Evolutionary conservation across 2,329 filamentous ascomycete species (phyloP).

Genomic region (Parafenestella ontariensis): DNA sequence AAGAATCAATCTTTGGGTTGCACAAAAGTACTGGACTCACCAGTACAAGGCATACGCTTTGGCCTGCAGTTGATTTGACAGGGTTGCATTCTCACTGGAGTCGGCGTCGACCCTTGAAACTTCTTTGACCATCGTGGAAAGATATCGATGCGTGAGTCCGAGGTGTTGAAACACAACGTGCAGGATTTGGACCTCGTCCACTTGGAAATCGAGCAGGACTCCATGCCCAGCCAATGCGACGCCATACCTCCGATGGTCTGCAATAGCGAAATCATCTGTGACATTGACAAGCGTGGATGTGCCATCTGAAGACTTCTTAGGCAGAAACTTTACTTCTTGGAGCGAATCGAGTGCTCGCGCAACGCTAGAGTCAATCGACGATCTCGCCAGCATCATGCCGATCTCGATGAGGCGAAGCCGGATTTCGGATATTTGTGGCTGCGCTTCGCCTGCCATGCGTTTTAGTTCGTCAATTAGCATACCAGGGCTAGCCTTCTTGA

Average conservation of each 20-base stretch:
- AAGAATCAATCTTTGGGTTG: background rate
- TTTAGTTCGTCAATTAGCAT: conserved; percentile 25
- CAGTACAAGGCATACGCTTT: conserved; percentile 31
- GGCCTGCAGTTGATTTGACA: conserved; percentile 9
- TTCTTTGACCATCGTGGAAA: conserved; percentile 22
- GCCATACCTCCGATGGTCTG: conserved; percentile 22
- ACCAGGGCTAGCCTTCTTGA: conserved; percentile 18
- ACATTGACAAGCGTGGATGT: conserved; percentile 8
- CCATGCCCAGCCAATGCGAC: conserved; percentile 7
- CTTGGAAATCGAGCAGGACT: conserved; percentile 22
- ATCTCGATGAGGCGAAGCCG: conserved; percentile 14
- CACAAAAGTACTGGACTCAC: conserved; percentile 12
- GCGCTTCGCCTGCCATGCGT: conserved; percentile 7
- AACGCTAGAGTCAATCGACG: conserved; percentile 2
- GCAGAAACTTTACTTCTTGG: conserved; percentile 19
- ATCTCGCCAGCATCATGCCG: conserved; percentile 19
- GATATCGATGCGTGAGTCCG: conserved; percentile 15
- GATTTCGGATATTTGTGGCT: conserved; percentile 14
- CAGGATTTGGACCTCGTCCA: conserved; percentile 21
- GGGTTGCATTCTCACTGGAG: background rate
- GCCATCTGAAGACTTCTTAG: conserved; percentile 5
- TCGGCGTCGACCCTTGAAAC: conserved; percentile 12
- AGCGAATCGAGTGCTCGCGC: conserved; percentile 13
- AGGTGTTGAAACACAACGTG: conserved; percentile 18
- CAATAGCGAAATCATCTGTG: conserved; percentile 21